These are phyloP conservation scores for Lachancea kluyveri DNA, from an alignment of 805 yeast species.

Conservation along the genomic window DNA sequence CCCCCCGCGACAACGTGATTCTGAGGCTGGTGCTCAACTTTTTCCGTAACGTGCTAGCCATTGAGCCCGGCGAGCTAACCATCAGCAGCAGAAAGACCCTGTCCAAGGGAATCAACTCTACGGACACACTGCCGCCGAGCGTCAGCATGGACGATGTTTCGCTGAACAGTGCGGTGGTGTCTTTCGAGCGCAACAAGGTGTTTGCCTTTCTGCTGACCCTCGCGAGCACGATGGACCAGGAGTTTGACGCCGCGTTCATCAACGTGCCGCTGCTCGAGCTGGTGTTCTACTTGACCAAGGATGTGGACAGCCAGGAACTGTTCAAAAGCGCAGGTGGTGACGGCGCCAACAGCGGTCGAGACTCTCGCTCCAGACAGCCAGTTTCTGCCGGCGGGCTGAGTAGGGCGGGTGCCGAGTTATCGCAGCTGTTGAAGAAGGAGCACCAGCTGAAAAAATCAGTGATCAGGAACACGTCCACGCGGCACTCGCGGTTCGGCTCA, in stretches of 20 bases:
- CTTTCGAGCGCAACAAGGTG: slow-evolving; percentile 66
- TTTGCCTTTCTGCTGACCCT: slow-evolving; percentile 67
- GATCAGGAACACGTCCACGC: slow-evolving; percentile 47
- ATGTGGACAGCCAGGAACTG: slow-evolving; percentile 37
- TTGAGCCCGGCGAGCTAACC: slow-evolving; percentile 62
- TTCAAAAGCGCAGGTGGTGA: too few relatives aligned
- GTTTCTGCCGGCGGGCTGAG: slow-evolving; percentile 17
- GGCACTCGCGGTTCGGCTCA: slow-evolving; percentile 92
- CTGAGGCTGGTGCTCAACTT: slow-evolving; percentile 66
- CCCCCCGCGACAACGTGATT: slow-evolving; percentile 64
- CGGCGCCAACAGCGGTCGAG: slow-evolving; percentile 1
- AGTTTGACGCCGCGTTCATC: slow-evolving; percentile 55
- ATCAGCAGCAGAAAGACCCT: slow-evolving; percentile 37
- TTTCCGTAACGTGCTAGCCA: slow-evolving; percentile 69
- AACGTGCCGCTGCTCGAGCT: slow-evolving; percentile 65
- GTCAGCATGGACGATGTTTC: slow-evolving; percentile 63
- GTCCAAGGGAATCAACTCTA: slow-evolving; percentile 26
- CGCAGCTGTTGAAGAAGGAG: slow-evolving; percentile 56
- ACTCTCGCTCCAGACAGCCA: neutral
- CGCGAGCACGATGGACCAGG: slow-evolving; percentile 55
- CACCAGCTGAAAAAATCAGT: slow-evolving; percentile 43
- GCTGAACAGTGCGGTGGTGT: slow-evolving; percentile 46
- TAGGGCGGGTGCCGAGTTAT: slow-evolving; percentile 37
- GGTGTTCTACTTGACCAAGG: slow-evolving; percentile 54
- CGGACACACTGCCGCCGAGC: slow-evolving; percentile 45